A percentile compares a stretch with the other conserved stretches of the same genome.
These are phyloP conservation scores for Arachnomyces sp. DNA, from an alignment of 2,329 filamentous ascomycete genomes.

Conservation along the genomic window DNA sequence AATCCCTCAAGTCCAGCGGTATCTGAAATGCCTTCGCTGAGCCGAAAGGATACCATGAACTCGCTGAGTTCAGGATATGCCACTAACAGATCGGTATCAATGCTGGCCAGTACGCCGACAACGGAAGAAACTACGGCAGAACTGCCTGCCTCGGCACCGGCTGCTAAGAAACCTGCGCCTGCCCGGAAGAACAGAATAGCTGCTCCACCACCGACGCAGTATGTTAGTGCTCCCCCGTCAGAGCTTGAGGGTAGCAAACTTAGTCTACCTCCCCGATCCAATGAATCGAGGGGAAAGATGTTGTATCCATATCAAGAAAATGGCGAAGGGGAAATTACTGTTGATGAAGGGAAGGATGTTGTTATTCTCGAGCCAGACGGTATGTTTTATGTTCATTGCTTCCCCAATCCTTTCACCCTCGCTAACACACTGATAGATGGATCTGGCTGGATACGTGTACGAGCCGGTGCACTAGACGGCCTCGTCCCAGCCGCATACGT, in stretches of 20 bases:
- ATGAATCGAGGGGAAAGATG: constrained; percentile 72
- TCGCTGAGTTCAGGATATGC: constrained; percentile 84
- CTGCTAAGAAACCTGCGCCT: constrained; percentile 19
- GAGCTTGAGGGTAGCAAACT: constrained; percentile 6
- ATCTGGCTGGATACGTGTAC: constrained; percentile 82
- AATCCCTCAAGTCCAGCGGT: constrained; percentile 23
- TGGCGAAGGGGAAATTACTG: constrained; percentile 70
- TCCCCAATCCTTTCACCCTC: constrained; percentile 1
- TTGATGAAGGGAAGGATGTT: constrained; percentile 71
- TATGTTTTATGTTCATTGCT: constrained; percentile 41
- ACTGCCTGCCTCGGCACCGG: constrained; percentile 28
- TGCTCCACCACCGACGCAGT: constrained; percentile 77
- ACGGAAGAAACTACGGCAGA: constrained; percentile 43
- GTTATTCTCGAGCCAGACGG: constrained; percentile 77
- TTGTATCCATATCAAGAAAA: constrained; percentile 75
- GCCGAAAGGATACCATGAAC: constrained; percentile 78
- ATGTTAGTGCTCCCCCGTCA: constrained; percentile 58
- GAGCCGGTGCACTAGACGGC: constrained; percentile 62
- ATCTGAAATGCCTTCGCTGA: constrained; percentile 59
- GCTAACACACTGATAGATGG: constrained; percentile 54
- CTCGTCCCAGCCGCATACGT: constrained; percentile 83
- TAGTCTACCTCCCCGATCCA: constrained; percentile 15
- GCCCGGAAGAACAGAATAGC: constrained; percentile 62
- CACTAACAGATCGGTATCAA: constrained; percentile 66
- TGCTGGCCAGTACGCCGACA: constrained; percentile 40